phyloP scores from a whole-genome alignment of 2,329 filamentous ascomycete genomes.

The Phyllosticta citriasiana region DNA sequence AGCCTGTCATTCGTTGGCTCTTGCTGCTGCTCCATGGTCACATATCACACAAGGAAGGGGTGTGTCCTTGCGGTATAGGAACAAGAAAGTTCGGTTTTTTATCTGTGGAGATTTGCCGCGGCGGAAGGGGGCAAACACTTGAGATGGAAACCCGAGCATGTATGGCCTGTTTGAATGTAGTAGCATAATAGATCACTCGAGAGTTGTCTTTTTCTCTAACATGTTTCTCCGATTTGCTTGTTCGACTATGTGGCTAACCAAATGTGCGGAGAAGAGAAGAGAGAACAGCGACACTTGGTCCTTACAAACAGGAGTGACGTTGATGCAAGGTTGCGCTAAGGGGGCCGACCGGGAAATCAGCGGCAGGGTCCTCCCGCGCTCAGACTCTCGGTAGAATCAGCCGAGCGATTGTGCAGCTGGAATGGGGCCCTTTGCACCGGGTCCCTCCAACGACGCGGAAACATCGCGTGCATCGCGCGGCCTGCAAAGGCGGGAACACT shows the following conservation, averaged over 20 bases:
- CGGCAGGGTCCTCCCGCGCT: not conserved
- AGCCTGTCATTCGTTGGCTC: not conserved
- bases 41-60: not conserved
- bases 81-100: not conserved
- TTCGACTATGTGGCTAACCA: not conserved
- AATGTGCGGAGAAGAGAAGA: not conserved
- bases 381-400: not conserved
- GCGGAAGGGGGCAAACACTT: not conserved
- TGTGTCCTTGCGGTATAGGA: not conserved
- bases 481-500: not conserved
- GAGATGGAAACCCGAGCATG: not conserved
- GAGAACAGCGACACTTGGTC: not conserved
- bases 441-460: not conserved
- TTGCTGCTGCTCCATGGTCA: not conserved
- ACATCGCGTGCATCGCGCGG: not conserved
- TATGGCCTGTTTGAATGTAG: not conserved
- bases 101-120: not conserved
- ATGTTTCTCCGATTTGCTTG: not conserved
- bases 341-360: not conserved
- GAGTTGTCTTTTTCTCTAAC: too few relatives aligned
- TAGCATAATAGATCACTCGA: not conserved
- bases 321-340: not conserved
- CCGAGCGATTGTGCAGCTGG: not conserved
- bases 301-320: not conserved
- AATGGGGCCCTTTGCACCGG: not conserved